Base-by-base conservation (phyloP, 441 rosid species). In the Pelargonium fulgidum region DNA sequence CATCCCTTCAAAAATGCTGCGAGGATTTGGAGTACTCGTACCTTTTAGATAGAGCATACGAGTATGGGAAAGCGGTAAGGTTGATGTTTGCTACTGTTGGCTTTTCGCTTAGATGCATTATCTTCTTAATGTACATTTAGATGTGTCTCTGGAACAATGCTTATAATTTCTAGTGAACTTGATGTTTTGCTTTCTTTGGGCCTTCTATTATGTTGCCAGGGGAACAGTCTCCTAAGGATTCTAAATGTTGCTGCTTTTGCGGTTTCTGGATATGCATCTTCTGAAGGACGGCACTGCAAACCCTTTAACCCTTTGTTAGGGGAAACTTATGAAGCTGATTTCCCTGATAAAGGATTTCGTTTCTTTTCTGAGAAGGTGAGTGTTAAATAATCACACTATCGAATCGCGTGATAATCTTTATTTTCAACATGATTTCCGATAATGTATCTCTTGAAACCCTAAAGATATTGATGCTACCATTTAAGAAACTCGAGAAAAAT, bases 291-390 rank as follows among this genome's bases (percentile, higher is more conserved):
- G 61, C 96, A 90, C 62, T 92, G 99, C 80, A 94, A 94, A 84
- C 99, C 99, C 19, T 94, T 94, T 73, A 94, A 94, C 75, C 99
- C 99, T 78, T 83, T 94, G 77, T 86, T 94, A 8, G 98, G 99
- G 78, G 99, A 94, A 87, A 94, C 98, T 61, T 94, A 86, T 70
- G 99, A 94, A 84, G 99, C 99, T 52, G 92, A 94, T 71, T 94
- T 68, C 85, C 96, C 94, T 48, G 99, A 94, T 44, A 86, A 79
- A 80, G 99, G 98, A 73, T 72, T 94, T 76, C 90, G 87, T 62
- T 94, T 94, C 86, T 88, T 92, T 85, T 91, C 97, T 14, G 99
- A 93, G 82, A 93, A 93, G 97, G 99, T 93, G 29, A 73, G 83
- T 29, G 56, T 4, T 50, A 26, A 16, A 66, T 69, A 19, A 13